Percentiles rank a stretch among this genome's conserved stretches.
phyloP scores from a whole-genome alignment of 805 yeast genomes.

The Debaryomyces maramus region DNA sequence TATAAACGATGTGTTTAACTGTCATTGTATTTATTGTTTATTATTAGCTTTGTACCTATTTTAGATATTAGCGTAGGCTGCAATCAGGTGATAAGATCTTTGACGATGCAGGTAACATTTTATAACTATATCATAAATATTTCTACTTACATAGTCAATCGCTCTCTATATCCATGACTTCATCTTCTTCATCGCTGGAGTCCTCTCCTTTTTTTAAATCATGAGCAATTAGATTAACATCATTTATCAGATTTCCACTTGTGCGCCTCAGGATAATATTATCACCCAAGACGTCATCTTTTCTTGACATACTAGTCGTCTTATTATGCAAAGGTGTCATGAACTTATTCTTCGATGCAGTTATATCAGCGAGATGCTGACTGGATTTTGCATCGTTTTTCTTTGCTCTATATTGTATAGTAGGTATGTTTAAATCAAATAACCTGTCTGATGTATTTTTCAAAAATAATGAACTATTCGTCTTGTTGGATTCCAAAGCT shows the following conservation, averaged over 20 bases:
- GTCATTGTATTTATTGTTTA: not conserved
- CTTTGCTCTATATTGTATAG: conserved; percentile 21
- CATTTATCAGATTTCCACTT: conserved; percentile 13
- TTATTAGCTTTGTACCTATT: not conserved
- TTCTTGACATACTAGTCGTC: conserved; percentile 6
- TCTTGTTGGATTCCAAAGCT: conserved; percentile 65
- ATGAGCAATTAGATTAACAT: conserved; percentile 37
- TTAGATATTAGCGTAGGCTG: not conserved
- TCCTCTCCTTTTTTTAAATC: conserved; percentile 46
- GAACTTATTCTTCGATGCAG: conserved; percentile 15
- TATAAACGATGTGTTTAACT: not conserved
- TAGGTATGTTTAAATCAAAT: conserved; percentile 23
- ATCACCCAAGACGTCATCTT: not conserved
- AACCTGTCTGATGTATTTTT: conserved; percentile 20
- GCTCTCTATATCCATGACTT: conserved; percentile 60
- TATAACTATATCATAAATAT: too few relatives aligned
- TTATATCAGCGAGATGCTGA: conserved; percentile 8
- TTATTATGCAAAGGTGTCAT: conserved; percentile 24
- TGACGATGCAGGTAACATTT: too few relatives aligned
- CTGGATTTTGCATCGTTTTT: conserved; percentile 4
- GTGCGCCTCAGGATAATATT: not conserved
- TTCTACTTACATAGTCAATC: too few relatives aligned
- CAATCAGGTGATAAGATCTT: not conserved
- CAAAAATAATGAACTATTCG: conserved; percentile 23
- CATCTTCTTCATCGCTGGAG: conserved; percentile 54